A percentile compares a stretch with the other conserved stretches of the same genome.
phyloP scores from a whole-genome alignment of 768 basidiomycete genomes.

The Phylloporus scabripes region DNA sequence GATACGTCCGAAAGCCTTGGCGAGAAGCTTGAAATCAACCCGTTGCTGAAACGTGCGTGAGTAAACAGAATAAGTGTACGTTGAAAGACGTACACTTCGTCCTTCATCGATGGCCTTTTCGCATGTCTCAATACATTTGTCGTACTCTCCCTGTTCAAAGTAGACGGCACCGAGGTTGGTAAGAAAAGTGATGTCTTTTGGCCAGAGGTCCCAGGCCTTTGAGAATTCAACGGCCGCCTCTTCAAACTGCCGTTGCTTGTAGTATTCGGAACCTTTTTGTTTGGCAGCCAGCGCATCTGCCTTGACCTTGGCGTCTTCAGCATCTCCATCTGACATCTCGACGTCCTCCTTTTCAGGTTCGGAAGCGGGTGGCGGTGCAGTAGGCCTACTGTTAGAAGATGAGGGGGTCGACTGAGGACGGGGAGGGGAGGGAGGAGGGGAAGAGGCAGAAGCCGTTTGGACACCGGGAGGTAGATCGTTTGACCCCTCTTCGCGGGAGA shows the following conservation, averaged over 20 bases:
- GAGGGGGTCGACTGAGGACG: constrained; percentile 33
- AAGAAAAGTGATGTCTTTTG: constrained; percentile 90
- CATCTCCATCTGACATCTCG: constrained; percentile 60
- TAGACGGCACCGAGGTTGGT: constrained; percentile 89
- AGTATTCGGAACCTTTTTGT: constrained; percentile 69
- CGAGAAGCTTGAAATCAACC: constrained; percentile 91
- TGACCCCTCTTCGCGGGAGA: constrained; percentile 78
- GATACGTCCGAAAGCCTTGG: constrained; percentile 89
- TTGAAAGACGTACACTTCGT: constrained; percentile 49
- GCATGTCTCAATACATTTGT: constrained; percentile 85
- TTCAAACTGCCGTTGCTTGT: constrained; percentile 81
- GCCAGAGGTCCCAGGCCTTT: constrained; percentile 90
- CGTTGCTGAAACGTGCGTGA: constrained; percentile 48
- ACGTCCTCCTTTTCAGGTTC: constrained; percentile 51
- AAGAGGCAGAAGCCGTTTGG: constrained; percentile 21
- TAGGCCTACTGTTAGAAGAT: constrained; percentile 34
- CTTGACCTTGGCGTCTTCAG: constrained; percentile 68
- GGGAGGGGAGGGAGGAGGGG: constrained; percentile 24
- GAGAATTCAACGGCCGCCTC: constrained; percentile 71
- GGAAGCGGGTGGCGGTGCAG: constrained; percentile 36
- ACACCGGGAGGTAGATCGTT: constrained; percentile 68
- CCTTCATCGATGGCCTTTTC: constrained; percentile 98
- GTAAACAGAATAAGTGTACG: neutral
- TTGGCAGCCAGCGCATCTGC: constrained; percentile 77
- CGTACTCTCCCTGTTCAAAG: constrained; percentile 90